Conservation (phyloP, 805 yeast genomes). For the Ogataea haglerorum region DNA sequence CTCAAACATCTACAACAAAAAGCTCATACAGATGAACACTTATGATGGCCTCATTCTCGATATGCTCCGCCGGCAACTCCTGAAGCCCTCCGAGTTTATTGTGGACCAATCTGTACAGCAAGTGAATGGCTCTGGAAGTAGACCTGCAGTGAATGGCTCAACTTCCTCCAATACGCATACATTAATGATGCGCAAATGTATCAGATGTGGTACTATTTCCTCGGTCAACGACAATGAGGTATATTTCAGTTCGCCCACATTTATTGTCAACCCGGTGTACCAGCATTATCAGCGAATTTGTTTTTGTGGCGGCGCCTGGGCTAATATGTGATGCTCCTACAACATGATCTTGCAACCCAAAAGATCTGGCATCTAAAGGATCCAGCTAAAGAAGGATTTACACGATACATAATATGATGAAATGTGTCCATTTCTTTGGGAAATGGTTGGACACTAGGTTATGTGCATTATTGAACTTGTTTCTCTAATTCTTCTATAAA, state of each 20-base stretch:
- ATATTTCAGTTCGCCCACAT: slow-evolving; percentile 25
- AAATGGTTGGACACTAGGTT: no score
- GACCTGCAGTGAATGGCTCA: slow-evolving; percentile 3
- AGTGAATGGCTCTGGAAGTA: slow-evolving; percentile 7
- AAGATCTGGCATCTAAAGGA: no score
- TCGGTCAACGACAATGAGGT: slow-evolving; percentile 33
- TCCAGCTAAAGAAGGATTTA: no score
- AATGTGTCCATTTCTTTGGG: no score
- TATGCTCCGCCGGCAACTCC: slow-evolving; percentile 31
- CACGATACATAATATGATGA: no score
- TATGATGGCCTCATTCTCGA: slow-evolving; percentile 31
- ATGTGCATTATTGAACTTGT: no score
- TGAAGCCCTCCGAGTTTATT: slow-evolving; percentile 27
- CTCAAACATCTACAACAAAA: slow-evolving; percentile 15
- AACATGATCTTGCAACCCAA: background rate
- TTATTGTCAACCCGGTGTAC: slow-evolving; percentile 30
- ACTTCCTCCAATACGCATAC: slow-evolving; percentile 8
- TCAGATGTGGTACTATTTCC: slow-evolving; percentile 34
- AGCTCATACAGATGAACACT: slow-evolving; percentile 21
- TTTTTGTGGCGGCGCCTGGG: slow-evolving; percentile 79
- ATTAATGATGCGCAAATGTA: slow-evolving; percentile 29
- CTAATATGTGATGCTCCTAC: slow-evolving; percentile 32
- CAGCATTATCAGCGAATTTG: slow-evolving; percentile 58
- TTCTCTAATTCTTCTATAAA: no score
- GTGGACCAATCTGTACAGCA: background rate